Evolutionary conservation across 2,329 filamentous ascomycete species (phyloP), one percentile per base, ranked within the genome.

Genomic region (Hypoxylon sp.): DNA sequence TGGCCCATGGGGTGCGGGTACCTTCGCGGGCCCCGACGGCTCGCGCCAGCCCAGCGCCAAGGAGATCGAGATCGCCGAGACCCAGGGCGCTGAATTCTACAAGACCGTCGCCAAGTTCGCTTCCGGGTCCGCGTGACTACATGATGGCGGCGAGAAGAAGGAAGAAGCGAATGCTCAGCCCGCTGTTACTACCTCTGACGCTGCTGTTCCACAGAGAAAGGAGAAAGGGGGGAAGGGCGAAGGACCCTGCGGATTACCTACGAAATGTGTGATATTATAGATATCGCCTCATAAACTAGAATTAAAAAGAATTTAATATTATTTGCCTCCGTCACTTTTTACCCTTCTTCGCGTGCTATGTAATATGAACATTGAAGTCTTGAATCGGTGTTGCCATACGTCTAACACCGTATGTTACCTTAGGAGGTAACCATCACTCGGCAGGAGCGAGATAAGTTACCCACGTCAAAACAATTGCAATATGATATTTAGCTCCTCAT

Each of bases 1-100:
- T 69, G 90, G 88, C 68, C 87, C 96, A 42, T 99, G 96, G 96
- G 96, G 95, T 77, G 95, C 95, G 35, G 96, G 96, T 79, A 97
- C 95, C 72, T 97, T 97, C 76, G 86, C 95, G 70, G 89, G 79
- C 69, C 85, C 79, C 67, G 94, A 98, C 76, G 96, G 96, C 75
- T 93, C 91, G 66, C 91, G 96, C 78, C 91, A 95, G 86, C 96
- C 96, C 55, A 84, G 86, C 14, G 79, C 84, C 7, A 86, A 89
- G 74, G 96, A 99, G 86, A 84, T 97, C 70, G 86, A 92, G 81
- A 79, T 98, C 70, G 96, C 96, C 67, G 87, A 85, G 70, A 87
- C 88, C 75, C 96, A 99, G 85, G 96, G 96, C 82, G 90, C 94
- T 86, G 79, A 83, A 61, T 99, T 98, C 85, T 97, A 92, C 83